Conservation (phyloP, 2,329 filamentous ascomycete genomes). For the Fusarium redolens region DNA sequence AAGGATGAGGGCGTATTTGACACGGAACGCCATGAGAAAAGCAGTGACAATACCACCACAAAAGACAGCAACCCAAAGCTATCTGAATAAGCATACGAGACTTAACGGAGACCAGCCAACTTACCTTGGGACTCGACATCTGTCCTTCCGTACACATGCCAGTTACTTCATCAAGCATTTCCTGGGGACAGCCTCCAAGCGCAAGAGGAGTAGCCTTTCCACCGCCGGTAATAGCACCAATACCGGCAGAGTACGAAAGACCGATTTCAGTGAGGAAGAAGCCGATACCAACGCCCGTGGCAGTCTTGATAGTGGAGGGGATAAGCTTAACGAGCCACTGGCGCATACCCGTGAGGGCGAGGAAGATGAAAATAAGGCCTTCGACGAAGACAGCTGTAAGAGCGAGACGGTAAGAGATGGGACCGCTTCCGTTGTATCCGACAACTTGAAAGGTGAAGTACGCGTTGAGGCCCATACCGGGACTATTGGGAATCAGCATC, state of each 20-base stretch:
- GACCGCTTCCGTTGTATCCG: conserved; percentile 67
- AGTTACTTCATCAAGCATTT: conserved; percentile 59
- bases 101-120: conserved; percentile 5
- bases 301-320: conserved; percentile 72
- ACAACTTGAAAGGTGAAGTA: conserved; percentile 77
- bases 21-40: conserved; percentile 81
- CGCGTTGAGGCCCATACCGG: conserved; percentile 75
- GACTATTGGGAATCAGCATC: conserved; percentile 55
- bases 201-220: conserved; percentile 74
- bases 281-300: conserved; percentile 73
- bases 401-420: conserved; percentile 68
- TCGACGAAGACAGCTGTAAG: conserved; percentile 74
- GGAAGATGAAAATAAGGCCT: conserved; percentile 71
- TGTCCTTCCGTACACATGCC: conserved; percentile 69
- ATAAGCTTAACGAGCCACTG: conserved; percentile 78
- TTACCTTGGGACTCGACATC: conserved; percentile 80
- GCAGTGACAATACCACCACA: conserved; percentile 83
- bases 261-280: conserved; percentile 73
- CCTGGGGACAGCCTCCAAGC: conserved; percentile 76
- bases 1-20: conserved; percentile 80
- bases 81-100: conserved; percentile 1
- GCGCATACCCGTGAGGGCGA: conserved; percentile 75
- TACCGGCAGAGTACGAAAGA: conserved; percentile 82
- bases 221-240: conserved; percentile 82
- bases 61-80: conserved; percentile 89